Base-by-base conservation (phyloP, 2,329 filamentous ascomycete genomes). In the Didymellaceae sp. region DNA sequence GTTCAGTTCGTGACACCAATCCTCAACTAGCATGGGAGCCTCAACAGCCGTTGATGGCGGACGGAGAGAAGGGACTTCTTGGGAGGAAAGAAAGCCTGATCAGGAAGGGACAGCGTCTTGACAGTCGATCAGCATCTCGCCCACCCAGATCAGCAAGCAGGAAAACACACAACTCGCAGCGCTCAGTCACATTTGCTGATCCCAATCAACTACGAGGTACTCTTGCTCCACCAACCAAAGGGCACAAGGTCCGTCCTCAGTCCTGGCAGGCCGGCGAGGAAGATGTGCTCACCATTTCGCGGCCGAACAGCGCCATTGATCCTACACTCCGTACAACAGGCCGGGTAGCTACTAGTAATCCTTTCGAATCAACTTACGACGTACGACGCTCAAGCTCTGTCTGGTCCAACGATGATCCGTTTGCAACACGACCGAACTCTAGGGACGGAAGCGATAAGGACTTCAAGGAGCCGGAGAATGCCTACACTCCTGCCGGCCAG, bases 1-100 rank as follows among this genome's bases (percentile, higher is more conserved):
- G 53, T 22, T 61, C 61, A 2, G 46, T 54, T 30, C 56, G 61
- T 21, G 59, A 62, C 22, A 47, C 42, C 14, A 40, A 33, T 25
- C 45, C 50, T 11, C 34, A 51, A 10, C 35, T 43, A 9, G 54
- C 25, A 18, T 64, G 61, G 61, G 51, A 56, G 6, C 56, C 58
- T 34, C 52, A 61, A 42, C 44, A 54, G 22, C 51, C 54, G 10
- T 41, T 55, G 24, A 49, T 39, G 26, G 46, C 52, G 14, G 42
- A 52, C 24, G 50, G 51, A 30, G 45, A 47, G 32, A 44, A 40
- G 40, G 55, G 45, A 30, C 39, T 38, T n/a, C 25, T 45, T 25
- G 55, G 49, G 9, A 47, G 51, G 7, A 47, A 54, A 28, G 37
- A 42, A 18, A 55, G 55, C 31, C 21, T 45, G 14, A 26, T 40